Percentiles rank a stretch among this genome's conserved stretches.
Evolutionary conservation across 2,329 filamentous ascomycete genomes (phyloP).

Genomic region (Atkinsonella texensis): DNA sequence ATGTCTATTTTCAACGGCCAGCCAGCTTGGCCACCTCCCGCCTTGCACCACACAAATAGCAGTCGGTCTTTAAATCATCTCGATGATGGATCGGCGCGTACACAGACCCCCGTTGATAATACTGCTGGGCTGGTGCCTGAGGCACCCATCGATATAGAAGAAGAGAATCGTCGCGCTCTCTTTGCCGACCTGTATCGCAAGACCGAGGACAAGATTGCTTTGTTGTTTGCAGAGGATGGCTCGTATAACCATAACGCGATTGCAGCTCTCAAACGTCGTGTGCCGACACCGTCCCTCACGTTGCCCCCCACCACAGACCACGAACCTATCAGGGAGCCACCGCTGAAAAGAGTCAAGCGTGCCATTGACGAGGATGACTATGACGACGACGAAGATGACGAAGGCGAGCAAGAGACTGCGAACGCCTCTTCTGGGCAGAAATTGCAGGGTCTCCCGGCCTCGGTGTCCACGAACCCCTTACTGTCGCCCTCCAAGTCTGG

Average conservation of each 20-base stretch:
- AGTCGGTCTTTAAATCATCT: slow-evolving; percentile 41
- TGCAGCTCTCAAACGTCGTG: slow-evolving; percentile 37
- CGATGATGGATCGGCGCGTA: slow-evolving; percentile 46
- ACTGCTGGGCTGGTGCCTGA: slow-evolving; percentile 44
- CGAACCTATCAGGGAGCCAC: slow-evolving; percentile 44
- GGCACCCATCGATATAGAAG: slow-evolving; percentile 47
- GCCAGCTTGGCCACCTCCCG: slow-evolving; percentile 51
- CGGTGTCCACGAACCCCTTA: slow-evolving; percentile 43
- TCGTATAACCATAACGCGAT: slow-evolving; percentile 39
- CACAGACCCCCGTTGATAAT: slow-evolving; percentile 38
- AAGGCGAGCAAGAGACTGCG: slow-evolving; percentile 59
- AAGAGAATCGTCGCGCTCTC: slow-evolving; percentile 58
- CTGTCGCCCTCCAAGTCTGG: slow-evolving; percentile 60
- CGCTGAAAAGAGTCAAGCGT: slow-evolving; percentile 62
- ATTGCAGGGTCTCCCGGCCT: slow-evolving; percentile 37
- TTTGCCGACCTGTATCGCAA: slow-evolving; percentile 69
- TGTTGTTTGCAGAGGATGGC: slow-evolving; percentile 55
- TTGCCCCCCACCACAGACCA: slow-evolving; percentile 47
- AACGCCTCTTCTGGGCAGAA: slow-evolving; percentile 30
- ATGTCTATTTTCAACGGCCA: slow-evolving; percentile 60
- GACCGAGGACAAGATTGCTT: slow-evolving; percentile 64
- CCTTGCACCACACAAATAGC: slow-evolving; percentile 34
- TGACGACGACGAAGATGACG: slow-evolving; percentile 76
- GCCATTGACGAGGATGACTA: slow-evolving; percentile 78
- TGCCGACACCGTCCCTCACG: slow-evolving; percentile 25